Conservation (phyloP, 2,329 filamentous ascomycete genomes). For the Gliomastix tumulicola region DNA sequence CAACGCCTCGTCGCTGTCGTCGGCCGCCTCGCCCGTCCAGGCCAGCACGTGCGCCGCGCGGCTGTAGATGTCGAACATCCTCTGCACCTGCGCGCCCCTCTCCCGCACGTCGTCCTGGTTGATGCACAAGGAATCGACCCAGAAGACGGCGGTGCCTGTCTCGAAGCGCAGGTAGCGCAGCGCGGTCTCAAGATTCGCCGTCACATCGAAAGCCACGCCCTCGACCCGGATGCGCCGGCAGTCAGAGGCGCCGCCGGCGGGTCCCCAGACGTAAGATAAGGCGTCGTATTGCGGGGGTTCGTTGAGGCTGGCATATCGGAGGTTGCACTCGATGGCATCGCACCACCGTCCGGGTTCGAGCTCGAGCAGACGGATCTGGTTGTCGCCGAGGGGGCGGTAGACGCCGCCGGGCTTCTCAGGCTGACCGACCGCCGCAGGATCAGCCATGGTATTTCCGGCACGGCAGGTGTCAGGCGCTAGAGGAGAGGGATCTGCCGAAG, state of each 20-base stretch:
- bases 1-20: neutral
- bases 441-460: too few relatives aligned
- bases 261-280: neutral
- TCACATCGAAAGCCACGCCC: neutral
- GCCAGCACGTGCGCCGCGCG: neutral
- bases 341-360: neutral
- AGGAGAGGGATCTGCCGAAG: too few relatives aligned
- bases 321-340: neutral
- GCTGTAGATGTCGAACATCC: constrained; percentile 2
- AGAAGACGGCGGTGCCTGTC: neutral
- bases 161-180: neutral
- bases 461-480: too few relatives aligned
- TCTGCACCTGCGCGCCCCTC: neutral
- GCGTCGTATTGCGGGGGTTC: neutral
- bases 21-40: neutral
- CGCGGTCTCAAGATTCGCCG: neutral
- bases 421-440: too few relatives aligned
- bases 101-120: neutral
- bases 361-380: neutral
- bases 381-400: neutral
- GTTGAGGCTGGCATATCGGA: neutral
- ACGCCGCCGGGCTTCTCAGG: too few relatives aligned
- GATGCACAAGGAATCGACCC: neutral
- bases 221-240: neutral
- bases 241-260: too few relatives aligned